These are phyloP conservation scores for Nemania sp. DNA, from an alignment of 2,329 filamentous ascomycete species.

Conservation along the genomic window DNA sequence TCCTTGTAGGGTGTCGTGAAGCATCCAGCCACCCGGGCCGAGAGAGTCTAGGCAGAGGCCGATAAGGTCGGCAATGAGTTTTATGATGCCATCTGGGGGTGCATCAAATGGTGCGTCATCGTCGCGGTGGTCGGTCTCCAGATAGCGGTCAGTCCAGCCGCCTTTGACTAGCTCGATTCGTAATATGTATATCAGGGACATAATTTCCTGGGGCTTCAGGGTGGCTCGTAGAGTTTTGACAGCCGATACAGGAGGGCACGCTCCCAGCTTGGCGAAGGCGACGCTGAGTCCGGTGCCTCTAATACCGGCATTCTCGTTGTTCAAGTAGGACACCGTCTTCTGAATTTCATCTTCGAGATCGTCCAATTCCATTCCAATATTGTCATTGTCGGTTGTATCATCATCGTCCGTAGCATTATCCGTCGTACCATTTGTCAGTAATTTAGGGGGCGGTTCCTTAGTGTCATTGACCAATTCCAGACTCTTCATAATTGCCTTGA, in stretches of 20 bases:
- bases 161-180: conserved; percentile 74
- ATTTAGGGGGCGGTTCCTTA: conserved; percentile 38
- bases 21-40: conserved; percentile 73
- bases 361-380: conserved; percentile 59
- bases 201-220: conserved; percentile 68
- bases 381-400: conserved; percentile 39
- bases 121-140: conserved; percentile 59
- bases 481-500: conserved; percentile 69
- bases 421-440: conserved; percentile 36
- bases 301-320: conserved; percentile 63
- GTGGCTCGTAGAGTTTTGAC: conserved; percentile 65
- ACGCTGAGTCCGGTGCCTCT: conserved; percentile 67
- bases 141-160: conserved; percentile 74
- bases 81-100: conserved; percentile 69
- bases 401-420: conserved; percentile 30
- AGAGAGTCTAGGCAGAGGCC: conserved; percentile 76
- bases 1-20: conserved; percentile 58
- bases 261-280: conserved; percentile 70
- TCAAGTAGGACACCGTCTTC: conserved; percentile 68
- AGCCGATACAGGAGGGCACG: conserved; percentile 62
- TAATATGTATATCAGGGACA: conserved; percentile 72
- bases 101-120: conserved; percentile 49
- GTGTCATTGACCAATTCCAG: conserved; percentile 61
- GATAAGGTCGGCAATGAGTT: conserved; percentile 71
- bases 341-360: conserved; percentile 67